These are phyloP conservation scores for Chytriomyces confervae DNA, from an alignment of 192 early-diverging fungal genomes.

Conservation along the genomic window DNA sequence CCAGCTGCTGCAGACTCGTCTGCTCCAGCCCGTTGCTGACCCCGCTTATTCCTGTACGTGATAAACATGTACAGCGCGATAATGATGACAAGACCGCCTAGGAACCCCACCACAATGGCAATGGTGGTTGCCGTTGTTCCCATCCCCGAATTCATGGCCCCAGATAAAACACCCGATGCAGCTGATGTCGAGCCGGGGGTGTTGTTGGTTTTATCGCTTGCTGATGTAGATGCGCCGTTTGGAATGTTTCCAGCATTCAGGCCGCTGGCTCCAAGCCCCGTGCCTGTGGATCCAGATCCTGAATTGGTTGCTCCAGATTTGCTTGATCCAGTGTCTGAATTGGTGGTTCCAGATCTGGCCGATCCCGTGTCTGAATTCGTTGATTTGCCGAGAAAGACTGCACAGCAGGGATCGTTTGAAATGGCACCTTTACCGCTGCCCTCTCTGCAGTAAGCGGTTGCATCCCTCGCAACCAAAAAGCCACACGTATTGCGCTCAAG, in stretches of 20 bases:
- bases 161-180: background rate
- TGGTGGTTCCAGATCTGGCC: too few species aligned
- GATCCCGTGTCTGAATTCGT: too few species aligned
- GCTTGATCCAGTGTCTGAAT: too few species aligned
- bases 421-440: conserved; percentile 6
- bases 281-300: too few species aligned
- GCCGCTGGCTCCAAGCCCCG: too few species aligned
- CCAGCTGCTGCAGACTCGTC: background rate
- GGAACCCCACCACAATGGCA: conserved; percentile 11
- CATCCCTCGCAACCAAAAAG: conserved; percentile 13
- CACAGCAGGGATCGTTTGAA: conserved; percentile 15
- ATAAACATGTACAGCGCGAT: conserved; percentile 12
- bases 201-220: too few species aligned
- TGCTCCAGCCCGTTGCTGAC: too few species aligned
- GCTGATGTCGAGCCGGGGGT: background rate
- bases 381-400: background rate
- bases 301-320: too few species aligned
- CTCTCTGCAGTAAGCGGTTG: conserved; percentile 7
- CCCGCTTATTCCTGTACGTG: conserved; percentile 10
- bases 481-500: conserved; percentile 17
- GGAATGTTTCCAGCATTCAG: too few species aligned
- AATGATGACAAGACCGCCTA: conserved; percentile 11
- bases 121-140: conserved; percentile 1
- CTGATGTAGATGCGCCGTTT: too few species aligned
- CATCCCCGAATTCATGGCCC: background rate